These are phyloP conservation scores for Westerdykella aurantiaca DNA, from an alignment of 2,329 filamentous ascomycete species.

Conservation along the genomic window DNA sequence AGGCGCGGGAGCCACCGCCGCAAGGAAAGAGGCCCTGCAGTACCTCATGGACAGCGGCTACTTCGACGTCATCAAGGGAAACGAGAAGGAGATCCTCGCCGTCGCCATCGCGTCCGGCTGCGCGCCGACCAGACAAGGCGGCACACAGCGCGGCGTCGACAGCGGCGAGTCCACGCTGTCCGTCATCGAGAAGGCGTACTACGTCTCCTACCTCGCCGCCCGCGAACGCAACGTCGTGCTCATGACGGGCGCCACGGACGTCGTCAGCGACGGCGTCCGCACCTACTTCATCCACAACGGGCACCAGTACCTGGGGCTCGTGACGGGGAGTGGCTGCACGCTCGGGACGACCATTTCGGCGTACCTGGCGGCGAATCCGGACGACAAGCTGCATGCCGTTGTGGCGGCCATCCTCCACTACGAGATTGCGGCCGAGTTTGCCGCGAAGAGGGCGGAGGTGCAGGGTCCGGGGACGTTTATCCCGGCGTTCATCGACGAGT, in stretches of 20 bases:
- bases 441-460: conserved; percentile 55
- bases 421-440: conserved; percentile 69
- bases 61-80: conserved; percentile 88
- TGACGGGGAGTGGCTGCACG: conserved; percentile 75
- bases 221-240: conserved; percentile 68
- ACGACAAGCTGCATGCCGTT: conserved; percentile 64
- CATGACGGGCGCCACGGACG: conserved; percentile 74
- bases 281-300: conserved; percentile 71
- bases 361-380: conserved; percentile 51
- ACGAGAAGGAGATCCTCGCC: conserved; percentile 78
- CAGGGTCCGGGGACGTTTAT: conserved; percentile 81
- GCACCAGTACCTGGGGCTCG: conserved; percentile 60
- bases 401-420: conserved; percentile 71
- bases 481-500: conserved; percentile 73
- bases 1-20: conserved; percentile 73
- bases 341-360: conserved; percentile 77
- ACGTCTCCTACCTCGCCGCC: conserved; percentile 62
- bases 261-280: conserved; percentile 66
- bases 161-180: conserved; percentile 55
- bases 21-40: conserved; percentile 66
- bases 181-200: conserved; percentile 50
- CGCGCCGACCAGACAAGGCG: conserved; percentile 32
- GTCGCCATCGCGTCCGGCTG: conserved; percentile 52
- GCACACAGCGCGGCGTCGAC: conserved; percentile 78
- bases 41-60: conserved; percentile 67